Percentiles rank a stretch among this genome's conserved stretches.
Conservation (phyloP, 2,329 filamentous ascomycete genomes). For the Cercospora beticola region DNA sequence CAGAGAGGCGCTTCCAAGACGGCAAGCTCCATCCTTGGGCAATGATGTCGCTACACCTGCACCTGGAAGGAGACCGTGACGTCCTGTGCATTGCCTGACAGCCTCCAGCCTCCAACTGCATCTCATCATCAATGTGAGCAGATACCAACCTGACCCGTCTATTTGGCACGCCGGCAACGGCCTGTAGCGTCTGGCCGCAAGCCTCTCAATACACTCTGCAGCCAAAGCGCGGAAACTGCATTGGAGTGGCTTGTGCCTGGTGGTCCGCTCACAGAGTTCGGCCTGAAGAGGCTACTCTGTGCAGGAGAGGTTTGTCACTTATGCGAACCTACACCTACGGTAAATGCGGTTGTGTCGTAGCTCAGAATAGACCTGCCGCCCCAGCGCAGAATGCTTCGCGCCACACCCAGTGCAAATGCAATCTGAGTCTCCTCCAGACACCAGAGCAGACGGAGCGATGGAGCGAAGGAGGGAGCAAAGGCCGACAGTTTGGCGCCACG, state of each 20-base stretch:
- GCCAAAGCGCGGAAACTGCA: not conserved
- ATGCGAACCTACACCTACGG: not conserved
- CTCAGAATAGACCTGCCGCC: not conserved
- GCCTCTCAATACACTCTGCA: not conserved
- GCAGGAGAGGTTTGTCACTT: not conserved
- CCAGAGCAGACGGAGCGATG: not conserved
- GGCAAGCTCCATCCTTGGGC: not conserved
- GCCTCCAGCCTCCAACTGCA: not conserved
- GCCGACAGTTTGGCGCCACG: not conserved
- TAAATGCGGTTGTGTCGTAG: not conserved
- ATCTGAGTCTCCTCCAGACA: not conserved
- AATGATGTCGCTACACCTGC: not conserved
- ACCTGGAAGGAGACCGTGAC: not conserved
- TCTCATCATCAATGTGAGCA: not conserved
- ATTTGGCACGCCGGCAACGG: not conserved
- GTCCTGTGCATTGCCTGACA: not conserved
- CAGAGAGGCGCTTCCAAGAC: not conserved
- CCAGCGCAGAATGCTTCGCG: not conserved
- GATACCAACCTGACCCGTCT: not conserved
- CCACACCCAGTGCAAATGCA: not conserved
- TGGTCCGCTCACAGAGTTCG: not conserved
- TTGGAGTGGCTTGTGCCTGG: not conserved
- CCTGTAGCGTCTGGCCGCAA: not conserved
- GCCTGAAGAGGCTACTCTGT: not conserved
- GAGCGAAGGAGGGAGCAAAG: not conserved